These are phyloP conservation scores for Hansenula lynferdii DNA, from an alignment of 1,139 yeast genomes.

Conservation along the genomic window DNA sequence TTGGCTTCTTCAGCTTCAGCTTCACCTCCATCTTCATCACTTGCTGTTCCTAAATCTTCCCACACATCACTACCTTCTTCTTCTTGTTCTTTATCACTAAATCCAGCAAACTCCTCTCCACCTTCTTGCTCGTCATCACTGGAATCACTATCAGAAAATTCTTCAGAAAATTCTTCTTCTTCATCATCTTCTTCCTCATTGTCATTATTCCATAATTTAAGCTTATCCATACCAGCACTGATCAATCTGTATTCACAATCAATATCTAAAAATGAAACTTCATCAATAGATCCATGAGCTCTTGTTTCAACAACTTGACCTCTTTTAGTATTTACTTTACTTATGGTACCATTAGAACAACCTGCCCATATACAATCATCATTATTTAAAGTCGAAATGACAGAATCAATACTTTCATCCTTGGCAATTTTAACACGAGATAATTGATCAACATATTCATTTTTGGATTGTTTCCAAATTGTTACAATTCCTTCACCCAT, in stretches of 20 bases:
- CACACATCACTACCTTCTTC: slow-evolving; percentile 17
- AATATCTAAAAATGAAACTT: slow-evolving; percentile 69
- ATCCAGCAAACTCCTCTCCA: slow-evolving; percentile 19
- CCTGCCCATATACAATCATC: slow-evolving; percentile 80
- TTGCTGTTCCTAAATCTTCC: slow-evolving; percentile 13
- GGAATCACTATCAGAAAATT: slow-evolving; percentile 9
- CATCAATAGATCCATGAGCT: slow-evolving; percentile 57
- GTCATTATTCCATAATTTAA: slow-evolving; percentile 64
- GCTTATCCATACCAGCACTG: slow-evolving; percentile 76
- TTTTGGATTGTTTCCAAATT: slow-evolving; percentile 75
- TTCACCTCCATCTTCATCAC: too few species aligned
- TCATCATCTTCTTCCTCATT: slow-evolving; percentile 25
- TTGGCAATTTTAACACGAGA: slow-evolving; percentile 69
- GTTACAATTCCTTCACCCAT: slow-evolving; percentile 94
- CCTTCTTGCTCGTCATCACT: slow-evolving; percentile 11
- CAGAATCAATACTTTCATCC: slow-evolving; percentile 73
- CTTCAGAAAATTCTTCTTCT: slow-evolving; percentile 18
- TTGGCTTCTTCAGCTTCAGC: slow-evolving; percentile 16
- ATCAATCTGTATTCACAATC: slow-evolving; percentile 76
- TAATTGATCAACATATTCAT: slow-evolving; percentile 69
- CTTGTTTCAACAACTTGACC: slow-evolving; percentile 66
- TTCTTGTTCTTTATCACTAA: slow-evolving; percentile 16
- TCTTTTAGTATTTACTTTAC: slow-evolving; percentile 57
- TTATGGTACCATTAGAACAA: slow-evolving; percentile 74
- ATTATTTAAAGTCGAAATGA: slow-evolving; percentile 71